Base-by-base conservation (phyloP, 371 early-diverging fungal species). In the Gilbertella persicaria region DNA sequence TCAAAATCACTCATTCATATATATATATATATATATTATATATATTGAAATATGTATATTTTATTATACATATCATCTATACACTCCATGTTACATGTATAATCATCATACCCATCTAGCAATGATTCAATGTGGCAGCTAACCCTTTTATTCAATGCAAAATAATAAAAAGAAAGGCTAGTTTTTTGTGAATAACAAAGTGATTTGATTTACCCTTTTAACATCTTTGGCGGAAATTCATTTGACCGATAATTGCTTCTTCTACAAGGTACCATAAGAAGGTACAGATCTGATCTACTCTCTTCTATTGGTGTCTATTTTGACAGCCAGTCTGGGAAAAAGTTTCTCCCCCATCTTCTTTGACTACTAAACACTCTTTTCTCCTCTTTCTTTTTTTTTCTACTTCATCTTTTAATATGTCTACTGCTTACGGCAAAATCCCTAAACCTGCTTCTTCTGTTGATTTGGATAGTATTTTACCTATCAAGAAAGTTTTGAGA, bases 381-480 rank as follows among this genome's bases (percentile, higher is more conserved):
- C 17, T 37, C 8, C n/a, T 25, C 29, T 44, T 53, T 54, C 43
- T 35, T 41, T 50, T 36, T 60, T 26, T 35, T 43, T 39, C 36
- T 58, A 41, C 8, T 53, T 61, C 21, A 36, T 51, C 33, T 5
- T 13, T n/a, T 28, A 52, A 35, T 23, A 87, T 87, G 87, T 79
- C 85, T 4, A 73, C 81, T 35, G 83, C 87, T 14, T 87, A 87
- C 54, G 87, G 87, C 20, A 55, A 62, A 53, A 84, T 87, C 21
- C 63, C 72, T 19, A 75, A 76, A 36, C 81, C 81, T 14, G 30
- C 29, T 14, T n/a, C 42, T 0, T 45, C 23, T 12, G 45, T 46
- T 16, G 64, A 67, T 19, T 40, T 83, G 28, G 52, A 60, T 24
- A 33, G 60, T 5, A 49, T 72, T 38, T 57, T 83, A n/a, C 84